Conservation (phyloP, 129 eudicot species). For the Artemisia annua region DNA sequence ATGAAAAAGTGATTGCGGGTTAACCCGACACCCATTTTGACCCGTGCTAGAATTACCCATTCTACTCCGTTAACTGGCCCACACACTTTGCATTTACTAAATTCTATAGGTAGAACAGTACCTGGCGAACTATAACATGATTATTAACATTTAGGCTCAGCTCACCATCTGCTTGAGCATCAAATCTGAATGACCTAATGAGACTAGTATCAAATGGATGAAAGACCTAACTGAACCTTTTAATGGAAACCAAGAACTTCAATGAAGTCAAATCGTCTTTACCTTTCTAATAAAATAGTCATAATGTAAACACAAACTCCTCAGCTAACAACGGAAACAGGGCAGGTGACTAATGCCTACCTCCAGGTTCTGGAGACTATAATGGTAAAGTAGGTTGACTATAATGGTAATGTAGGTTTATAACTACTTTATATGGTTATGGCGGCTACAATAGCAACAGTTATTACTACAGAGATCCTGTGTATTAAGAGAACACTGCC, state of each 20-base stretch:
- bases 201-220: too few species aligned
- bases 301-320: too few species aligned
- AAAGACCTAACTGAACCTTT: too few species aligned
- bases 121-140: background rate
- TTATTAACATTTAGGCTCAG: too few species aligned
- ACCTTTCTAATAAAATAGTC: slow-evolving; percentile 32
- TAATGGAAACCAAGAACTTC: too few species aligned
- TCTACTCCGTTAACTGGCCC: background rate
- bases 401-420: slow-evolving; percentile 10
- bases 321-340: background rate
- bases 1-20: slow-evolving; percentile 7
- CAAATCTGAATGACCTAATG: slow-evolving; percentile 47
- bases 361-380: slow-evolving; percentile 26
- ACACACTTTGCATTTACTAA: background rate
- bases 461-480: slow-evolving; percentile 1
- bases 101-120: too few species aligned
- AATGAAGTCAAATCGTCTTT: too few species aligned
- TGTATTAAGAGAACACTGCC: slow-evolving; percentile 1
- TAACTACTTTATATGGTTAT: slow-evolving; percentile 10
- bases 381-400: slow-evolving; percentile 3
- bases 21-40: background rate
- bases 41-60: background rate
- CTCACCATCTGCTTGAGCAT: too few species aligned
- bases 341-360: background rate
- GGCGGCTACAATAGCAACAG: slow-evolving; percentile 9